Evolutionary conservation across 2,329 filamentous ascomycete genomes (phyloP).

Genomic region (Calonectria henricotiae): DNA sequence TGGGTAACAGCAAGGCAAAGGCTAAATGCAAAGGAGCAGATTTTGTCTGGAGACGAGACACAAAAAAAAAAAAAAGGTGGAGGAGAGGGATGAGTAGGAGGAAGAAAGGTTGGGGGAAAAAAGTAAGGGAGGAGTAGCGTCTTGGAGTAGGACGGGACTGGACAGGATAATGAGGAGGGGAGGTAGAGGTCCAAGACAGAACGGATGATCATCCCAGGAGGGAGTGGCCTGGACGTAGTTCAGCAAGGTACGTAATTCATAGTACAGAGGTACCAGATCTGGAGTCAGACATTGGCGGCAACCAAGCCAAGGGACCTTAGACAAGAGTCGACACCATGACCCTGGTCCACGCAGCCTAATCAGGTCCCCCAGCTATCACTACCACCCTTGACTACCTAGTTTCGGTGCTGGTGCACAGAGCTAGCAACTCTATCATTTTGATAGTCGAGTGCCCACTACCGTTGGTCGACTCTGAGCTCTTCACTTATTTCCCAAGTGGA

Average conservation of each 20-base stretch:
- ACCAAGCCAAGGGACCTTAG: constrained; percentile 8
- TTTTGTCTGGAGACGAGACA: constrained; percentile 17
- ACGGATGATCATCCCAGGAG: constrained; percentile 7
- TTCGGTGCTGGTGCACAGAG: constrained; percentile 15
- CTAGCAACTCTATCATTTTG: constrained; percentile 21
- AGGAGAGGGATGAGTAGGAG: constrained; percentile 38
- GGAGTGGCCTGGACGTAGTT: background rate
- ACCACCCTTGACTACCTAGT: constrained; percentile 9
- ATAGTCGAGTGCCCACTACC: constrained; percentile 11
- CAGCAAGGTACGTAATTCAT: background rate
- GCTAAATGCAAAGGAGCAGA: constrained; percentile 6
- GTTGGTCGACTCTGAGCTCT: no score
- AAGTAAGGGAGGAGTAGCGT: constrained; percentile 7
- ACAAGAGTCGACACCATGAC: constrained; percentile 11
- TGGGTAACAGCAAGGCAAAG: constrained; percentile 28
- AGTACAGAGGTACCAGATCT: constrained; percentile 8
- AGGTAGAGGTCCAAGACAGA: constrained; percentile 36
- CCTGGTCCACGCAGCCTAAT: constrained; percentile 26
- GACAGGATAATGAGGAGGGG: constrained; percentile 34
- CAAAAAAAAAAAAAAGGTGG: constrained; percentile 31
- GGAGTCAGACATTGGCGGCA: constrained; percentile 4
- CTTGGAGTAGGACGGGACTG: background rate
- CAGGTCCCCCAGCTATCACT: background rate
- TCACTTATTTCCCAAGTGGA: no score
- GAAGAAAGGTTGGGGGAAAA: constrained; percentile 35